Evolutionary conservation across 2,329 filamentous ascomycete genomes (phyloP).

Genomic region (Colletotrichum sidae): DNA sequence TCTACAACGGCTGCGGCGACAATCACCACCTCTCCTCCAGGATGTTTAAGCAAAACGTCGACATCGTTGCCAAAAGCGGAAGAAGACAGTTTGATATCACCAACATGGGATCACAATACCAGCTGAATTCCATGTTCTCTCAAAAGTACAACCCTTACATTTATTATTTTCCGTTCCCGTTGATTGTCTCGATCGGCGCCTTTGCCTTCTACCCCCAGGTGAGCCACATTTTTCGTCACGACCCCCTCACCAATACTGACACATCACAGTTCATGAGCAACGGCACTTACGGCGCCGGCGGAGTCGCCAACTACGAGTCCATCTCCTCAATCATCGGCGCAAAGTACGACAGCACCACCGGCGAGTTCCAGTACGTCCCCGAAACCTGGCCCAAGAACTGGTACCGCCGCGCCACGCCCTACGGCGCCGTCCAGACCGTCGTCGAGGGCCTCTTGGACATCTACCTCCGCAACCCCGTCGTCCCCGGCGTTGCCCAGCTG

Average conservation of each 20-base stretch:
- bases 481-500: slow-evolving; percentile 11
- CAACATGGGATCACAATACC: slow-evolving; percentile 32
- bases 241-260: not conserved
- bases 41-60: slow-evolving; percentile 33
- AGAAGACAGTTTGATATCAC: slow-evolving; percentile 27
- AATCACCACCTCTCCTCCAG: slow-evolving; percentile 31
- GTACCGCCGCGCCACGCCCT: slow-evolving; percentile 31
- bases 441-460: slow-evolving; percentile 16
- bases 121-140: slow-evolving; percentile 25
- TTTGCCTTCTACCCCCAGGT: slow-evolving; percentile 32
- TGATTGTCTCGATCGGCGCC: slow-evolving; percentile 25
- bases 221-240: not conserved
- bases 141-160: slow-evolving; percentile 32
- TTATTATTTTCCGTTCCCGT: slow-evolving; percentile 29
- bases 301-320: slow-evolving; percentile 32
- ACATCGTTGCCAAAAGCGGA: slow-evolving; percentile 20
- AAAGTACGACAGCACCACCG: slow-evolving; percentile 22
- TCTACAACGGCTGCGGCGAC: slow-evolving; percentile 30
- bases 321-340: slow-evolving; percentile 31
- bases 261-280: slow-evolving; percentile 25
- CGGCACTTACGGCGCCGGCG: slow-evolving; percentile 24
- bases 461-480: slow-evolving; percentile 23
- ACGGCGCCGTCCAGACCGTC: slow-evolving; percentile 15
- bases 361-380: slow-evolving; percentile 30
- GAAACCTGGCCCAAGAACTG: slow-evolving; percentile 34